Evolutionary conservation across 1,284 basidiomycete species (phyloP).

Genomic region (Mycena citricolor): DNA sequence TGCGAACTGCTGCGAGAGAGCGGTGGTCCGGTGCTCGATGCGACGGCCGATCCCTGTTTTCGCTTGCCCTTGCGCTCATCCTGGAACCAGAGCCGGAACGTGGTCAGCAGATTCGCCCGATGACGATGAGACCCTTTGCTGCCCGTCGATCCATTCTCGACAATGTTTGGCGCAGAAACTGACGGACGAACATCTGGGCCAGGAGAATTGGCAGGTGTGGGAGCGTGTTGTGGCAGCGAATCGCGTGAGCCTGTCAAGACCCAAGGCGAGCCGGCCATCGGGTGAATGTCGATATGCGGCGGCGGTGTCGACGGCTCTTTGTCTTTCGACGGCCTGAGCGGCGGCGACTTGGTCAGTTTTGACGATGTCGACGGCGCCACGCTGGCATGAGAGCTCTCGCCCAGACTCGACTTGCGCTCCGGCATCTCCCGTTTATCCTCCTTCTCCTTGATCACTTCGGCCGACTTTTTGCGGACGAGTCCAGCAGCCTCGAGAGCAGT

Average conservation of each 20-base stretch:
- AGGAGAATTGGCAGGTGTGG: slow-evolving; percentile 54
- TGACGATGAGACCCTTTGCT: slow-evolving; percentile 36
- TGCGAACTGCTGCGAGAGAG: slow-evolving; percentile 1
- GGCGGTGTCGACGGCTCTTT: slow-evolving; percentile 50
- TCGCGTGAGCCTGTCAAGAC: slow-evolving; percentile 52
- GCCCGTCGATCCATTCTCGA: slow-evolving; percentile 24
- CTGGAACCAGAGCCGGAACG: slow-evolving; percentile 79
- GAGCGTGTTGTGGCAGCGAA: slow-evolving; percentile 35
- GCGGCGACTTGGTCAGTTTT: slow-evolving; percentile 69
- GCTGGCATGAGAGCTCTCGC: slow-evolving; percentile 62
- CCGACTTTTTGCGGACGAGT: slow-evolving; percentile 76
- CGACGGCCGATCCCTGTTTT: slow-evolving; percentile 42
- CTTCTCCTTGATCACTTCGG: slow-evolving; percentile 66
- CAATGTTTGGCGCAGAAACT: slow-evolving; percentile 55
- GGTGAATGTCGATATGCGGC: slow-evolving; percentile 39
- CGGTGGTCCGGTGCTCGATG: slow-evolving; percentile 23
- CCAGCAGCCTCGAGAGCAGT: slow-evolving; percentile 83
- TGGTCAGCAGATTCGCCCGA: slow-evolving; percentile 67
- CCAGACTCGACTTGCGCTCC: slow-evolving; percentile 39
- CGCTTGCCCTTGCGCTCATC: slow-evolving; percentile 78
- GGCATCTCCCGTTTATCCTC: slow-evolving; percentile 47
- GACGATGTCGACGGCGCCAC: slow-evolving; percentile 38
- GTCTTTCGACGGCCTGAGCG: slow-evolving; percentile 54
- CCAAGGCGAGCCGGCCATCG: slow-evolving; percentile 68
- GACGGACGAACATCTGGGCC: slow-evolving; percentile 45